Conservation (phyloP, 768 basidiomycete genomes). For the Chlorophyllum brunneum region DNA sequence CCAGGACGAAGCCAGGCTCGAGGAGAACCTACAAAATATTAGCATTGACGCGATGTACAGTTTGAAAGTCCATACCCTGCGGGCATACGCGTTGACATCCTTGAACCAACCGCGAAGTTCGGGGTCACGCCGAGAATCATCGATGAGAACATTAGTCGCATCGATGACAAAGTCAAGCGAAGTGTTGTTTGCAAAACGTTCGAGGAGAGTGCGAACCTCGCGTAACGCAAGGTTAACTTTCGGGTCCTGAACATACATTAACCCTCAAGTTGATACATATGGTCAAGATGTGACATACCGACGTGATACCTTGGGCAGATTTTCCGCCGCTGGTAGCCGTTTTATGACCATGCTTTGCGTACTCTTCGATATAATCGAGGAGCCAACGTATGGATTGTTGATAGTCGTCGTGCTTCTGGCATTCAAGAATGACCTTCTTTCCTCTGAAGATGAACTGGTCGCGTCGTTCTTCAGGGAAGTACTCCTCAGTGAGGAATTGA, state of each 20-base stretch:
- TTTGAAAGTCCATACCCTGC: constrained; percentile 41
- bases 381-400: constrained; percentile 79
- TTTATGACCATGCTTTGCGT: constrained; percentile 46
- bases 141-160: constrained; percentile 65
- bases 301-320: constrained; percentile 18
- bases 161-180: constrained; percentile 67
- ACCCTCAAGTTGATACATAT: background rate
- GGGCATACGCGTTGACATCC: constrained; percentile 56
- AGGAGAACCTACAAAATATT: constrained; percentile 46
- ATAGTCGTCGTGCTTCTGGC: constrained; percentile 90
- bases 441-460: constrained; percentile 91
- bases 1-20: constrained; percentile 83
- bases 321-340: constrained; percentile 20
- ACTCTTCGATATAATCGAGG: constrained; percentile 57
- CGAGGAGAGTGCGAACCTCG: constrained; percentile 78
- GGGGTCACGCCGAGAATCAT: constrained; percentile 71
- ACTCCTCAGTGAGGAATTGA: constrained; percentile 73
- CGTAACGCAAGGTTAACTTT: constrained; percentile 50
- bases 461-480: constrained; percentile 86
- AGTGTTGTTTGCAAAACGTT: constrained; percentile 81
- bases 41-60: background rate
- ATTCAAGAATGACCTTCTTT: constrained; percentile 93
- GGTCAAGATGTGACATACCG: constrained; percentile 19
- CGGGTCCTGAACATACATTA: constrained; percentile 37
- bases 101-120: constrained; percentile 75